Conservation (phyloP, 768 basidiomycete genomes). For the Sutorius australiensis region DNA sequence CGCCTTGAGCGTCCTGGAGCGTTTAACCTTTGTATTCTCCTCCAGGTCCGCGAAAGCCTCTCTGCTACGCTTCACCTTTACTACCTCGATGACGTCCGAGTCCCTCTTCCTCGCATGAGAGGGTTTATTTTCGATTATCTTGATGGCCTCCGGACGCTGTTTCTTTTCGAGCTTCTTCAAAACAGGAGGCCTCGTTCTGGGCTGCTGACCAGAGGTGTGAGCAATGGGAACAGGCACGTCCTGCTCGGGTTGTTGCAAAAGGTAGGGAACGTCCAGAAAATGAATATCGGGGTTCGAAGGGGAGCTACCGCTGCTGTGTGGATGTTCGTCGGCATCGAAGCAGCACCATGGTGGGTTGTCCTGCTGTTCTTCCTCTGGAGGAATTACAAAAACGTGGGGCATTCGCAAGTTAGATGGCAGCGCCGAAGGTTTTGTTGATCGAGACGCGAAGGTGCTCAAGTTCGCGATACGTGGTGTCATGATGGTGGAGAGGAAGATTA, state of each 20-base stretch:
- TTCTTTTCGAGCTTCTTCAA: slow-evolving; percentile 29
- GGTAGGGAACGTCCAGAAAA: slow-evolving; percentile 33
- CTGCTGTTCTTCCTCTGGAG: slow-evolving; percentile 53
- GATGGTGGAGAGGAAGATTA: neutral
- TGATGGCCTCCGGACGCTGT: slow-evolving; percentile 28
- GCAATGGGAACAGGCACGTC: neutral
- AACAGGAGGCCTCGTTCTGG: slow-evolving; percentile 5
- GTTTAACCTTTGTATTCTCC: slow-evolving; percentile 26
- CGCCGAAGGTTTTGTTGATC: slow-evolving; percentile 8
- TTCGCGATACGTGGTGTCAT: slow-evolving; percentile 16
- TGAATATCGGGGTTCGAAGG: slow-evolving; percentile 27
- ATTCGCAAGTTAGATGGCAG: slow-evolving; percentile 19
- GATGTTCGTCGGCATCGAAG: slow-evolving; percentile 46
- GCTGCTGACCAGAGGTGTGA: slow-evolving; percentile 5
- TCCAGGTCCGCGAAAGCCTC: slow-evolving; percentile 21
- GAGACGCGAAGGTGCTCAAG: slow-evolving; percentile 11
- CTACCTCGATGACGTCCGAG: slow-evolving; percentile 54
- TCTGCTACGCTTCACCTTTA: slow-evolving; percentile 48
- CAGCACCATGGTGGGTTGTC: slow-evolving; percentile 51
- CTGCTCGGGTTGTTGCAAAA: slow-evolving; percentile 13
- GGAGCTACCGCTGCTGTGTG: slow-evolving; percentile 16
- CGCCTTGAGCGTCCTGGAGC: slow-evolving; percentile 41
- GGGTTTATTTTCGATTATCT: slow-evolving; percentile 22
- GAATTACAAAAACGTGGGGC: slow-evolving; percentile 54
- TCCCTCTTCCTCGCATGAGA: slow-evolving; percentile 20